Conservation (phyloP, 768 basidiomycete genomes). For the Lactifluus echinatus region DNA sequence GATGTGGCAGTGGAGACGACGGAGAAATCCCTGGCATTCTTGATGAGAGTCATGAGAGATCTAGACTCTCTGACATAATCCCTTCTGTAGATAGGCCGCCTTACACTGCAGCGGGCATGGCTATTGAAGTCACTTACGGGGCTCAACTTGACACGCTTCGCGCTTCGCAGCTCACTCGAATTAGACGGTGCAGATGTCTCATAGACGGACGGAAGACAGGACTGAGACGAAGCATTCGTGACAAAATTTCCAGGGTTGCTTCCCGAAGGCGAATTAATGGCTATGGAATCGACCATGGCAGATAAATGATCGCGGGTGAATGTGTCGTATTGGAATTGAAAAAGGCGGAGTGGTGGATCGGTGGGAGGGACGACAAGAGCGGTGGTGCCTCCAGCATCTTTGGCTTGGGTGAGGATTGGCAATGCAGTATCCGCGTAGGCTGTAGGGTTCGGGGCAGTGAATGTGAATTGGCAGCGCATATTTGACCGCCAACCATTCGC, state of each 20-base stretch:
- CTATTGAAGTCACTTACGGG: constrained; percentile 51
- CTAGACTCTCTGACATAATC: constrained; percentile 75
- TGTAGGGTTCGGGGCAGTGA: constrained; percentile 47
- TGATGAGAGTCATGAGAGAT: constrained; percentile 73
- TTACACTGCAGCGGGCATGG: constrained; percentile 39
- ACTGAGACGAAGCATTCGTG: constrained; percentile 38
- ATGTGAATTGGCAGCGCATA: constrained; percentile 63
- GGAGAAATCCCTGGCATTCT: constrained; percentile 67
- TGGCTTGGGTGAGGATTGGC: constrained; percentile 63
- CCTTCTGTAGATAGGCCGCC: constrained; percentile 42
- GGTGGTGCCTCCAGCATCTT: constrained; percentile 26
- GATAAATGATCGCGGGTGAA: constrained; percentile 92
- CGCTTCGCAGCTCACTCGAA: constrained; percentile 52
- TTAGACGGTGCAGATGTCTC: constrained; percentile 36
- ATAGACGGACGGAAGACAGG: constrained; percentile 40
- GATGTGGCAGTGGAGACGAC: constrained; percentile 59
- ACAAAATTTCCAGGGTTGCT: constrained; percentile 36
- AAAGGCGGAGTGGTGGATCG: constrained; percentile 74
- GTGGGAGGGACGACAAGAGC: constrained; percentile 35
- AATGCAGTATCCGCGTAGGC: constrained; percentile 17
- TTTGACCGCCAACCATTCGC: constrained; percentile 37
- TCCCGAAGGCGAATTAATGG: constrained; percentile 62
- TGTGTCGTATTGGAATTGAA: constrained; percentile 94
- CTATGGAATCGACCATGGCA: constrained; percentile 90
- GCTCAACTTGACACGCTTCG: constrained; percentile 75